phyloP scores from a whole-genome alignment of 2,329 filamentous ascomycete genomes.

The Nothophoma quercina region DNA sequence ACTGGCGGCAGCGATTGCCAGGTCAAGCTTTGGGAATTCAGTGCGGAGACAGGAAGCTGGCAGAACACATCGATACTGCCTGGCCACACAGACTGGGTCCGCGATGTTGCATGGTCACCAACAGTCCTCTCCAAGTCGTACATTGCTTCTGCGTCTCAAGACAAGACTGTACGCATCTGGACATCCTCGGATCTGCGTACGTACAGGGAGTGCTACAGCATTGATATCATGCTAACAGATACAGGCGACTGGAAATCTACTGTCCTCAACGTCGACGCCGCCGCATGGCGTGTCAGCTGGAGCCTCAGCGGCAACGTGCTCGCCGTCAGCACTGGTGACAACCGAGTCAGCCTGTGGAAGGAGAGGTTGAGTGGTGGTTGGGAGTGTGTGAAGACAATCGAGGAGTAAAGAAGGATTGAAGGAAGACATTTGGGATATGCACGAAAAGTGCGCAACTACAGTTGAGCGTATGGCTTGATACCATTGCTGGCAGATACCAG shows the following conservation, averaged over 20 bases:
- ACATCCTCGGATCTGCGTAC: slow-evolving; percentile 61
- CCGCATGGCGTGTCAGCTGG: slow-evolving; percentile 97
- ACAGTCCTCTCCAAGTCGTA: slow-evolving; percentile 95
- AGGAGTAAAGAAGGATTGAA: slow-evolving; percentile 65
- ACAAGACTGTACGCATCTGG: slow-evolving; percentile 98
- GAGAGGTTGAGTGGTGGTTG: slow-evolving; percentile 96
- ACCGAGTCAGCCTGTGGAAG: slow-evolving; percentile 98
- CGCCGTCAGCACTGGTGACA: slow-evolving; percentile 91
- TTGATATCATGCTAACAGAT: slow-evolving; percentile 52
- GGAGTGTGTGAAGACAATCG: slow-evolving; percentile 97
- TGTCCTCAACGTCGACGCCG: slow-evolving; percentile 83
- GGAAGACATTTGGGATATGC: neutral
- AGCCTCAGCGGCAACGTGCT: slow-evolving; percentile 95
- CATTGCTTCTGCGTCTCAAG: slow-evolving; percentile 93
- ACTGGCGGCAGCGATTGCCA: slow-evolving; percentile 94
- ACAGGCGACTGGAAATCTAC: slow-evolving; percentile 81
- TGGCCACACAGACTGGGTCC: slow-evolving; percentile 95
- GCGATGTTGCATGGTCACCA: slow-evolving; percentile 96
- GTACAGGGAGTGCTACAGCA: slow-evolving; percentile 14
- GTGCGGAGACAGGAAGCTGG: slow-evolving; percentile 62
- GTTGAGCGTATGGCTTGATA: neutral
- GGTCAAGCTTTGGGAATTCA: slow-evolving; percentile 90
- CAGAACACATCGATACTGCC: slow-evolving; percentile 63
- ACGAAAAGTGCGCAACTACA: neutral
- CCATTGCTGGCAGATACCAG: slow-evolving; percentile 5